Conservation (phyloP, 2,329 filamentous ascomycete species). For the Hortaea sp. region DNA sequence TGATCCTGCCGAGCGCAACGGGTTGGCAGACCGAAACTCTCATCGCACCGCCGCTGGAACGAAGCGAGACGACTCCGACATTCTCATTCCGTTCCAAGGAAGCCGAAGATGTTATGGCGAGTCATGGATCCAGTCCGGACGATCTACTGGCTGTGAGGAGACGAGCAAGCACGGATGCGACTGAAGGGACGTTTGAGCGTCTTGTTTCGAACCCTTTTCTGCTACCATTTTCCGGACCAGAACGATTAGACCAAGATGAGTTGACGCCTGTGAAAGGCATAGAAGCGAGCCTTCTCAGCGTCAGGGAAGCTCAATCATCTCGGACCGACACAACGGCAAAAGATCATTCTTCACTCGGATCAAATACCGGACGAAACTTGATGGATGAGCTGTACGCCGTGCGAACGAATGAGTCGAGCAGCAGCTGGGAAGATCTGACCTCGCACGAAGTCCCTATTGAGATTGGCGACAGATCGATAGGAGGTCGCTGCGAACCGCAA, state of each 20-base stretch:
- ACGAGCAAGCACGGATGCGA: slow-evolving; percentile 12
- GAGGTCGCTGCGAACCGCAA: too few relatives aligned
- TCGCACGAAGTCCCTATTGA: too few relatives aligned
- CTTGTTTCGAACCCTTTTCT: too few relatives aligned
- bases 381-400: slow-evolving; percentile 24
- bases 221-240: too few relatives aligned
- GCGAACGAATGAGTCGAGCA: slow-evolving; percentile 2
- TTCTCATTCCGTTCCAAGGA: not conserved
- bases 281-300: too few relatives aligned
- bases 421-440: not conserved
- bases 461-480: too few relatives aligned
- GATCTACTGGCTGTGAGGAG: slow-evolving; percentile 4
- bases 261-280: too few relatives aligned
- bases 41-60: slow-evolving; percentile 19
- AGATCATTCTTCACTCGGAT: slow-evolving; percentile 12
- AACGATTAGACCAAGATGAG: too few relatives aligned
- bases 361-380: slow-evolving; percentile 20
- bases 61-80: slow-evolving; percentile 6
- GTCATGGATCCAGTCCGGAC: slow-evolving; percentile 6
- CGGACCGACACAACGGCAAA: too few relatives aligned
- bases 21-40: slow-evolving; percentile 9
- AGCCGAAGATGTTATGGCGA: not conserved
- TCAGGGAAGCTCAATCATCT: too few relatives aligned
- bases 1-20: slow-evolving; percentile 25
- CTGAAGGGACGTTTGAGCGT: slow-evolving; percentile 1